A percentile compares a stretch with the other conserved stretches of the same genome.
Conservation (phyloP, 202 grass and related monocot genomes). For the Carex sylvatica region DNA sequence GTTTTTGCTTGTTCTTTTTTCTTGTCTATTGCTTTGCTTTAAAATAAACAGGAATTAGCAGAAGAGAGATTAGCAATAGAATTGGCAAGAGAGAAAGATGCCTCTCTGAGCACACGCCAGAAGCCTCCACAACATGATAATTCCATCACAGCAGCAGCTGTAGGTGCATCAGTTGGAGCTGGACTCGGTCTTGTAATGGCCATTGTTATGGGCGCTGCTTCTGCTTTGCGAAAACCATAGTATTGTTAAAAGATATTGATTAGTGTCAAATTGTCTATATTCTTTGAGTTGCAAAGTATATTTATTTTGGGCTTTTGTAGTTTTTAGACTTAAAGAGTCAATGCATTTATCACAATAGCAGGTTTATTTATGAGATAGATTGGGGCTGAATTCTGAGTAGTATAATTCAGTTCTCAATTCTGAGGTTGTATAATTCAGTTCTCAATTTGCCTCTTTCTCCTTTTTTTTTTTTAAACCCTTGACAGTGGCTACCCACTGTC, state of each 20-base stretch:
- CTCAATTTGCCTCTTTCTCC: not conserved
- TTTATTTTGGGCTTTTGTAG: not conserved
- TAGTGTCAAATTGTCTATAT: not conserved
- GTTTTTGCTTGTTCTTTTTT: not conserved
- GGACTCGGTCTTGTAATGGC: conserved; percentile 88
- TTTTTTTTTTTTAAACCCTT: too few relatives aligned
- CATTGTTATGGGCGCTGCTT: conserved; percentile 91
- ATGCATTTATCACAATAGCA: not conserved
- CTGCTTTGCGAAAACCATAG: conserved; percentile 78
- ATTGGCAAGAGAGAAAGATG: conserved; percentile 51
- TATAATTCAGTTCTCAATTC: not conserved
- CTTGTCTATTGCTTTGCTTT: conserved; percentile 16
- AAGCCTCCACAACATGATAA: conserved; percentile 51
- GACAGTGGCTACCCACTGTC: too few relatives aligned
- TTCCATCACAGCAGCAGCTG: conserved; percentile 73
- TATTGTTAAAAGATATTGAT: not conserved
- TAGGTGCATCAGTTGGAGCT: conserved; percentile 85
- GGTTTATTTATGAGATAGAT: not conserved
- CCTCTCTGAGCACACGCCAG: conserved; percentile 39
- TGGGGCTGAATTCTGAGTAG: not conserved
- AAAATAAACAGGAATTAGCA: conserved; percentile 60
- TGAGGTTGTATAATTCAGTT: not conserved
- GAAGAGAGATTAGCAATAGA: conserved; percentile 56
- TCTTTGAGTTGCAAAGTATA: not conserved
- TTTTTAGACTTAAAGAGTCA: not conserved